Evolutionary conservation across 2,329 filamentous ascomycete genomes (phyloP).

Genomic region (Talaromyces sp.): DNA sequence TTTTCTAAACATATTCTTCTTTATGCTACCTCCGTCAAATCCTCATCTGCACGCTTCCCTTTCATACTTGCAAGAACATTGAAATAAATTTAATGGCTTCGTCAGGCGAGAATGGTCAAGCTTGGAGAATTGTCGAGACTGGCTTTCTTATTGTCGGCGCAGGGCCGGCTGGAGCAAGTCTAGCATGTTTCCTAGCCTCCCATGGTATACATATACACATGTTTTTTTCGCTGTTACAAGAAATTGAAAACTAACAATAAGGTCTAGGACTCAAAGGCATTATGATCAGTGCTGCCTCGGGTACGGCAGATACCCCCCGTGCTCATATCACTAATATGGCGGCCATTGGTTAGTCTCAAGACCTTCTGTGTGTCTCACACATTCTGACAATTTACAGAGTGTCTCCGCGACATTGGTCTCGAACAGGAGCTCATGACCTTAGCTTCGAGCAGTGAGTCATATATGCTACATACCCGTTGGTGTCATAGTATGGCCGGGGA

Average conservation of each 20-base stretch:
- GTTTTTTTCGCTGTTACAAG: not conserved
- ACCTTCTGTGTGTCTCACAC: not conserved
- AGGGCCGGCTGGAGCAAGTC: slow-evolving; percentile 49
- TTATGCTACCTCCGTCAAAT: not conserved
- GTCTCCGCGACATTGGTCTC: slow-evolving; percentile 48
- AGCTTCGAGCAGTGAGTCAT: slow-evolving; percentile 32
- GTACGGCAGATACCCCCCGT: slow-evolving; percentile 52
- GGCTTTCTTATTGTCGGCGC: slow-evolving; percentile 32
- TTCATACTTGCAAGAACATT: not conserved
- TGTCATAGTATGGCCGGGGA: slow-evolving; percentile 48
- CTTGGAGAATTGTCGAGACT: not conserved
- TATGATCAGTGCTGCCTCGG: slow-evolving; percentile 45
- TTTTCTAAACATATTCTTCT: not conserved
- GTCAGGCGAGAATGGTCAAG: not conserved
- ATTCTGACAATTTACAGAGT: slow-evolving; percentile 32
- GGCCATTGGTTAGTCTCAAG: slow-evolving; percentile 23
- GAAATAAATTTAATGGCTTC: not conserved
- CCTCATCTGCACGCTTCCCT: not conserved
- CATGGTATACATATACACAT: slow-evolving; percentile 32
- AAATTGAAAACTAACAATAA: not conserved
- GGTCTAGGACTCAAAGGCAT: slow-evolving; percentile 45
- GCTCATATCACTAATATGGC: slow-evolving; percentile 58
- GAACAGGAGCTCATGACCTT: slow-evolving; percentile 34
- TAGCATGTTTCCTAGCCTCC: slow-evolving; percentile 49
- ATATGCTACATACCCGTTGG: slow-evolving; percentile 47